Conservation (phyloP, 75 land plant genomes). For the Azolla pinnata region DNA sequence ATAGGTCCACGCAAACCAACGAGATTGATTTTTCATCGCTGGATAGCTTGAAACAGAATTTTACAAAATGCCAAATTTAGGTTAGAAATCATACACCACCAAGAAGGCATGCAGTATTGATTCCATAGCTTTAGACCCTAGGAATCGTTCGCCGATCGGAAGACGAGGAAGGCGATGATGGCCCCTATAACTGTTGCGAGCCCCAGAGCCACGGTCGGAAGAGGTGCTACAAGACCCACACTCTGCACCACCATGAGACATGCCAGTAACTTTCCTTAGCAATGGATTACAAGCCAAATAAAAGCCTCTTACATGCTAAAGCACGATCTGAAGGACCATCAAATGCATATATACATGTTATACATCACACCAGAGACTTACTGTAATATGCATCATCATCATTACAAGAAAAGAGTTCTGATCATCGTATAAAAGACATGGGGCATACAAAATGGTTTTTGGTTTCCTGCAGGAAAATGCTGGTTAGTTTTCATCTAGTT, state of each 20-base stretch:
- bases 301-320: background rate
- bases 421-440: background rate
- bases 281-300: background rate
- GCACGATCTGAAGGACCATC: background rate
- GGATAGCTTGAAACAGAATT: too few relatives aligned
- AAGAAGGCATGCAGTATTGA: too few relatives aligned
- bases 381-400: background rate
- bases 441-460: background rate
- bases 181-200: slow-evolving; percentile 59
- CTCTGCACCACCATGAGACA: slow-evolving; percentile 35
- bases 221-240: slow-evolving; percentile 57
- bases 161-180: slow-evolving; percentile 59
- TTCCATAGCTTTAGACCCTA: too few relatives aligned
- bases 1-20: too few relatives aligned
- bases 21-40: too few relatives aligned
- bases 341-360: background rate
- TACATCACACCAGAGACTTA: background rate
- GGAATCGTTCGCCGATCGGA: slow-evolving; percentile 73
- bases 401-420: background rate
- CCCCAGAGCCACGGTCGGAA: slow-evolving; percentile 62
- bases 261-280: too few relatives aligned
- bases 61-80: too few relatives aligned
- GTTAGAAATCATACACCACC: too few relatives aligned
- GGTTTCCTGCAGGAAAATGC: background rate
- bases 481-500: too few relatives aligned